Evolutionary conservation across 2,329 filamentous ascomycete species (phyloP), one percentile per base, ranked within the genome.

Genomic region (Capronia americana): DNA sequence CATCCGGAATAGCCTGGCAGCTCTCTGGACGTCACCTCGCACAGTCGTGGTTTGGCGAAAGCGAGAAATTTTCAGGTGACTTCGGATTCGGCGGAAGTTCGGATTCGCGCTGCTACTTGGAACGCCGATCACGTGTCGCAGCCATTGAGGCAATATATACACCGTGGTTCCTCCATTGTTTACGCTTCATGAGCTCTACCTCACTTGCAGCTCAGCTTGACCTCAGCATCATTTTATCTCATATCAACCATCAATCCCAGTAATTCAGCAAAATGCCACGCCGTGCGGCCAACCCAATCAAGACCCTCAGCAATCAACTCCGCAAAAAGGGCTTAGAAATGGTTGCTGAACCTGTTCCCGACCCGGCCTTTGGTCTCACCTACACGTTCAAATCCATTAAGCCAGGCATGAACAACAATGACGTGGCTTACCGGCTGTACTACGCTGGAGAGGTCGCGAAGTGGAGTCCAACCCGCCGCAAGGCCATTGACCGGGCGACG

Each of bases 331-430:
- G 67, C 57, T 53, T 69, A 28, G 46, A 62, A 28, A 58, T 69
- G 57, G 61, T 69, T 23, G 48, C 55, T 32, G 67, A 69, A 20
- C 41, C 41, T 3, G 28, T 50, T 5, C 41, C 61, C 61, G 63
- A 69, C 57, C 61, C 68, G 24, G 46, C 54, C 17, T 57, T 65
- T n/a, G 68, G 68, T 14, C 62, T 62, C 10, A 56, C 66, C 6
- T 69, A 67, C 38, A 69, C 65, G 7, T 63, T 69, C 50, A 50
- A 57, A 24, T 23, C 62, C 5, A 17, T 65, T 20, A 69, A 69
- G 32, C 48, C 54, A 4, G 60, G 60, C 32, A 58, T 67, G 51
- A 69, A 44, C 44, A 67, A 69, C 60, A 67, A 26, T 34, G 68
- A 65, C 28, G 64, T 69, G 26, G 68, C 68, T 12, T 65, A 67